Percentiles rank a stretch among this genome's conserved stretches.
Evolutionary conservation across 768 basidiomycete species (phyloP).

Genomic region (Phanerochaete carnosa): DNA sequence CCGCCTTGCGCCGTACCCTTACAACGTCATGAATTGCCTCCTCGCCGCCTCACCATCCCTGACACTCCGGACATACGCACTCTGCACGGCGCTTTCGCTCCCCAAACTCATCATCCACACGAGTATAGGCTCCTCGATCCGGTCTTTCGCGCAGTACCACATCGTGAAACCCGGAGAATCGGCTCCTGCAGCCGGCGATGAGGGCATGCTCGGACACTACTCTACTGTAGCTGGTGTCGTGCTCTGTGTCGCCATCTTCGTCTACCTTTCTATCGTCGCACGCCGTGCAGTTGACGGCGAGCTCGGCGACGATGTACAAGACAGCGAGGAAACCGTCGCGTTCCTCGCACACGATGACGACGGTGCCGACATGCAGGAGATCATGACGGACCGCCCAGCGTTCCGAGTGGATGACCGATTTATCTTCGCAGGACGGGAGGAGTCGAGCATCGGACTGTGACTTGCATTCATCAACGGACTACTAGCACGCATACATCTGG

Average conservation of each 20-base stretch:
- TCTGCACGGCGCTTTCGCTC: constrained; percentile 78
- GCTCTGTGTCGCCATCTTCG: constrained; percentile 69
- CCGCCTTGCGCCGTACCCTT: constrained; percentile 87
- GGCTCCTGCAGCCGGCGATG: constrained; percentile 38
- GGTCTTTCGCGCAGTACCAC: constrained; percentile 74
- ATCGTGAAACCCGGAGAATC: constrained; percentile 21
- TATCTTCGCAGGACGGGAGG: constrained; percentile 11
- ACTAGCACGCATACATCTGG: not conserved
- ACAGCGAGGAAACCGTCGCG: constrained; percentile 50
- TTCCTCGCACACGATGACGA: constrained; percentile 41
- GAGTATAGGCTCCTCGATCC: constrained; percentile 79
- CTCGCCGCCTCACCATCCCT: constrained; percentile 85
- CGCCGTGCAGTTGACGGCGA: constrained; percentile 60
- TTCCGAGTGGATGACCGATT: constrained; percentile 10
- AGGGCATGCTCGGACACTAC: constrained; percentile 48
- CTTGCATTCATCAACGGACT: not conserved
- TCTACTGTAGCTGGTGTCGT: constrained; percentile 69
- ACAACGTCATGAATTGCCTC: constrained; percentile 94
- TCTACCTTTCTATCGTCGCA: constrained; percentile 81
- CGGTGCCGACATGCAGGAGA: constrained; percentile 11
- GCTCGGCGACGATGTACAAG: constrained; percentile 39
- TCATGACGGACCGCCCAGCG: constrained; percentile 2
- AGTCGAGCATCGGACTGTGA: constrained; percentile 11
- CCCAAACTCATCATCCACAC: constrained; percentile 93
- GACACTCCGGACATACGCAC: constrained; percentile 71